A percentile compares a stretch with the other conserved stretches of the same genome.
These are phyloP conservation scores for Xylaria multiplex DNA, from an alignment of 2,329 filamentous ascomycete species.

Conservation along the genomic window DNA sequence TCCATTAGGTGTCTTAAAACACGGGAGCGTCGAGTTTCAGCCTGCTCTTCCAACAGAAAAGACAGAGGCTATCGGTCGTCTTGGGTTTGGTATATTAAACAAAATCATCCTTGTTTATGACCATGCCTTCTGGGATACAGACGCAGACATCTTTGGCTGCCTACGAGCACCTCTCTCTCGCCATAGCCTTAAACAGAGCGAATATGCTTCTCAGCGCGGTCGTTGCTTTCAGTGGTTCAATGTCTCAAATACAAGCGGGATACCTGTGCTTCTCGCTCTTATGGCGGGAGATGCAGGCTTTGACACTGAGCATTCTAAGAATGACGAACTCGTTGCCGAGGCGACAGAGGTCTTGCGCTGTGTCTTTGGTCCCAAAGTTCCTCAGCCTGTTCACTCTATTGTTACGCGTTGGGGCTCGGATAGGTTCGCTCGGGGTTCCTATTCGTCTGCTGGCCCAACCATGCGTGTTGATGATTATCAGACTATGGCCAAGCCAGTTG, in stretches of 20 bases:
- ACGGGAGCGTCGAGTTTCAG: conserved; percentile 83
- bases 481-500: conserved; percentile 83
- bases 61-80: conserved; percentile 77
- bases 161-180: conserved; percentile 77
- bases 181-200: conserved; percentile 78
- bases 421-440: conserved; percentile 90
- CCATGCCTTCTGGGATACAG: conserved; percentile 87
- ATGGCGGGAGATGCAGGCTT: conserved; percentile 97
- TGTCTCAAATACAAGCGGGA: conserved; percentile 85
- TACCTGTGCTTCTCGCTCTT: conserved; percentile 87
- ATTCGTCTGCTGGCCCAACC: conserved; percentile 88
- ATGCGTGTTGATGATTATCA: conserved; percentile 92
- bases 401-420: conserved; percentile 94
- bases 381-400: conserved; percentile 83
- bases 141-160: conserved; percentile 92
- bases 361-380: conserved; percentile 77
- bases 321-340: conserved; percentile 80
- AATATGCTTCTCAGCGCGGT: conserved; percentile 83
- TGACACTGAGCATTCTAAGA: conserved; percentile 80
- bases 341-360: conserved; percentile 80
- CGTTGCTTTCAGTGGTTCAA: conserved; percentile 99
- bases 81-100: conserved; percentile 94
- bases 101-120: conserved; percentile 94
- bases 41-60: conserved; percentile 92
- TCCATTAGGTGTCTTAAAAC: conserved; percentile 90